Evolutionary conservation across 805 yeast genomes (phyloP).

Genomic region (Clavispora carvajalis): DNA sequence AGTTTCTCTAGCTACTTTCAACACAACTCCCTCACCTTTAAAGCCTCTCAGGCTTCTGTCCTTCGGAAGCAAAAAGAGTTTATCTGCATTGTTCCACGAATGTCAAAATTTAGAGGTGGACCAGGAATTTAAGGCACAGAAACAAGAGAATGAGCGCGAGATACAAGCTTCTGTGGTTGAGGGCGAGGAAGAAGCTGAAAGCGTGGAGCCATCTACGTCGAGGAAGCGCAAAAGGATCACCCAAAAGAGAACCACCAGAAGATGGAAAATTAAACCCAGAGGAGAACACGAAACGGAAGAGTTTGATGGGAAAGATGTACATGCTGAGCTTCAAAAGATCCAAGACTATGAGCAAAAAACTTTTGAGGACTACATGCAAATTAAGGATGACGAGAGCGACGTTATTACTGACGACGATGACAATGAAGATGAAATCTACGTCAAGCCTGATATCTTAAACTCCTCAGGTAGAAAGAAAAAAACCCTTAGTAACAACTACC

Average conservation of each 20-base stretch:
- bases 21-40: slow-evolving; percentile 44
- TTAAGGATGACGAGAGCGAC: slow-evolving; percentile 8
- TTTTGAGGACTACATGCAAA: slow-evolving; percentile 18
- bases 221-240: slow-evolving; percentile 32
- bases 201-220: slow-evolving; percentile 1
- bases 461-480: slow-evolving; percentile 14
- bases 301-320: slow-evolving; percentile 36
- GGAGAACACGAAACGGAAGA: slow-evolving; percentile 20
- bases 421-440: slow-evolving; percentile 8
- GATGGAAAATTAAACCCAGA: slow-evolving; percentile 45
- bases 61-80: slow-evolving; percentile 17
- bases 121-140: slow-evolving; percentile 15
- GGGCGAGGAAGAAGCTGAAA: slow-evolving; percentile 5
- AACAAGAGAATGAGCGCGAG: slow-evolving; percentile 13
- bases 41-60: slow-evolving; percentile 28
- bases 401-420: slow-evolving; percentile 10
- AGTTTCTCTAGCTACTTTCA: slow-evolving; percentile 17
- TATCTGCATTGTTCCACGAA: slow-evolving; percentile 47
- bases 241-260: slow-evolving; percentile 48
- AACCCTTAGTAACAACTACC: slow-evolving; percentile 45
- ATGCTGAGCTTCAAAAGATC: slow-evolving; percentile 32
- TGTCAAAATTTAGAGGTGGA: slow-evolving; percentile 28
- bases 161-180: slow-evolving; percentile 2
- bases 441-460: slow-evolving; percentile 15
- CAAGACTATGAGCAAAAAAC: slow-evolving; percentile 24